Conservation (phyloP, 129 eudicot species). For the Silybum marianum region DNA sequence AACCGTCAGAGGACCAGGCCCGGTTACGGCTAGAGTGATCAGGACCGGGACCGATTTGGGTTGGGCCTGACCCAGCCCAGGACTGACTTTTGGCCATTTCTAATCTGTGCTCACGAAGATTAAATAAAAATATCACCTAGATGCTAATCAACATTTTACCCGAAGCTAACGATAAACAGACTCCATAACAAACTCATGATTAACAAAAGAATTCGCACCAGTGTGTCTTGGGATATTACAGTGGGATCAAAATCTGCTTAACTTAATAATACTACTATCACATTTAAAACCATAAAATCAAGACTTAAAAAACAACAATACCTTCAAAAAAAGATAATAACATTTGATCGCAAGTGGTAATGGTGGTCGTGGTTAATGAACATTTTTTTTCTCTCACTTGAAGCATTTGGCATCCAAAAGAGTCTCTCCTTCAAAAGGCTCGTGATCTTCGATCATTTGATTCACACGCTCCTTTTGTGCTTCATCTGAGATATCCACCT, state of each 20-base stretch:
- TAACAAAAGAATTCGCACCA: background rate
- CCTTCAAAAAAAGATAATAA: background rate
- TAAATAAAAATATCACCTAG: background rate
- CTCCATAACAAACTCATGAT: background rate
- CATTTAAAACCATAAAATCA: background rate
- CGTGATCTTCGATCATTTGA: constrained; percentile 83
- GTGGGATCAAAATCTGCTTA: background rate
- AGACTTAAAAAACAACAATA: background rate
- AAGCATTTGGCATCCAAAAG: constrained; percentile 90
- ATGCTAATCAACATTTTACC: background rate
- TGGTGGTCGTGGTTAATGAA: background rate
- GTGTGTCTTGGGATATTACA: background rate
- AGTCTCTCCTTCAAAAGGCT: constrained; percentile 84
- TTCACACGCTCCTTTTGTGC: constrained; percentile 82
- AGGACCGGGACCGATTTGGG: too few species aligned
- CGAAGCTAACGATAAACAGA: background rate
- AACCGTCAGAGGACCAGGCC: too few species aligned
- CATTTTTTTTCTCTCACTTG: constrained; percentile 44
- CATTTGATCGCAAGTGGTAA: background rate
- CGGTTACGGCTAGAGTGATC: too few species aligned
- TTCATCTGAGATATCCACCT: constrained; percentile 69
- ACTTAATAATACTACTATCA: background rate
- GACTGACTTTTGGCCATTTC: background rate
- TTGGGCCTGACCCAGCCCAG: too few species aligned
- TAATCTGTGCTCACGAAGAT: background rate